Base-by-base conservation (phyloP, 192 early-diverging fungal species). In the Dimargaris xerosporica region DNA sequence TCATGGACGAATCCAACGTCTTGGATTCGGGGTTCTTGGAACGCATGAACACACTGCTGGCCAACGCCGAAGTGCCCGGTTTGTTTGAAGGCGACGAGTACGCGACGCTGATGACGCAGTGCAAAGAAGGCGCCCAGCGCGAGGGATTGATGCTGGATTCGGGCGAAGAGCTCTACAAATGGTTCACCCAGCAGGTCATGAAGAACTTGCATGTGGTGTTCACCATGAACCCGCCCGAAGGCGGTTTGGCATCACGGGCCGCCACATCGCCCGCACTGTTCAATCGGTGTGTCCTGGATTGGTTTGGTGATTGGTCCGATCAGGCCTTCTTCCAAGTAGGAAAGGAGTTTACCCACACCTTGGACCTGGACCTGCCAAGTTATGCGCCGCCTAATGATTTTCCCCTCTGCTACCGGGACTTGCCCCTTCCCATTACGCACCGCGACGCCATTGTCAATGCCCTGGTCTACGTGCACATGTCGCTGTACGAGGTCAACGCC, bases 241-340 rank as follows among this genome's bases (percentile, higher is more conserved):
- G 80, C 23, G 93, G 90, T 28, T 76, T 98, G 21, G 91, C 89
- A 4, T 85, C 86, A 21, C 85, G 93, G 31, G 93, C 95, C 0
- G 94, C 97, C 19, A 98, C 96, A 5, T 96, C 93, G 13, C 97
- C 97, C 39, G 97, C 97, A 17, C 80, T 99, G 73, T 99, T 99
- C 85, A 99, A 99, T 69, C 91, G 97, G 68, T 99, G 97, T 76
- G 97, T 99, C 47, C 74, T 99, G 29, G 93, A 99, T 76, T 98
- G 97, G 96, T 96, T 98, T 54, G 97, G 96, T 55, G 97, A 98
- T 71, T 98, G 96, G 96, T 85, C 91, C 0, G 87, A 93, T 67
- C 91, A 96, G 69, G 96, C 94, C 1, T 90, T 99, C 71, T 95
- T 83, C 81, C 97, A 98, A 77, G 97, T 99, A 30, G 96, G 92